A percentile compares a stretch with the other conserved stretches of the same genome.
These are phyloP conservation scores for Brettanomyces anomalus DNA, from an alignment of 805 yeast genomes.

Conservation along the genomic window DNA sequence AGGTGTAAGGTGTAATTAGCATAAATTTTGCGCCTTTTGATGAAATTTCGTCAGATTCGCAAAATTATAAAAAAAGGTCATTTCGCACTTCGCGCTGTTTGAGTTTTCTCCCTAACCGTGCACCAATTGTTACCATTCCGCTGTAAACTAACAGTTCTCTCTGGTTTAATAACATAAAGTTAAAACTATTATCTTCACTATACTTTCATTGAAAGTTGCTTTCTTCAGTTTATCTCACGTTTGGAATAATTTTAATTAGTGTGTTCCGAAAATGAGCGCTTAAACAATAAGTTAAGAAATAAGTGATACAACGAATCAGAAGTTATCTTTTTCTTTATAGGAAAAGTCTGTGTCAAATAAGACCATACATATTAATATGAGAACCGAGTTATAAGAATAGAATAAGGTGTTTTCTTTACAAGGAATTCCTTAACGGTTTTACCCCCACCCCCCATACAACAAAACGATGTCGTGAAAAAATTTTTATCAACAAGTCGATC, in stretches of 20 bases:
- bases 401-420: slow-evolving; percentile 1
- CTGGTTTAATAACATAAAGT: background rate
- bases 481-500: slow-evolving; percentile 5
- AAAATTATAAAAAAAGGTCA: background rate
- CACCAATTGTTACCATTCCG: too few species aligned
- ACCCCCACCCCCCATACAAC: background rate
- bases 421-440: slow-evolving; percentile 1
- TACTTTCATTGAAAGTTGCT: background rate
- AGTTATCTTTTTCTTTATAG: slow-evolving; percentile 2
- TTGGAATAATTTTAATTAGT: background rate
- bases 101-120: too few species aligned
- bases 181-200: background rate
- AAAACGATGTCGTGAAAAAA: slow-evolving; percentile 2
- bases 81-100: background rate
- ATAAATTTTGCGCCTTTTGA: too few species aligned
- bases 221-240: background rate
- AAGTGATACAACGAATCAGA: background rate
- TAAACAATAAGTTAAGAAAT: slow-evolving; percentile 7
- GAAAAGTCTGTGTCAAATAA: background rate
- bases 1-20: too few species aligned
- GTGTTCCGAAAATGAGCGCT: slow-evolving; percentile 15
- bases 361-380: background rate
- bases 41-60: background rate
- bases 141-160: too few species aligned
- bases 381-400: background rate